Conservation (phyloP, 2,329 filamentous ascomycete genomes). For the Colletotrichum acutatum region DNA sequence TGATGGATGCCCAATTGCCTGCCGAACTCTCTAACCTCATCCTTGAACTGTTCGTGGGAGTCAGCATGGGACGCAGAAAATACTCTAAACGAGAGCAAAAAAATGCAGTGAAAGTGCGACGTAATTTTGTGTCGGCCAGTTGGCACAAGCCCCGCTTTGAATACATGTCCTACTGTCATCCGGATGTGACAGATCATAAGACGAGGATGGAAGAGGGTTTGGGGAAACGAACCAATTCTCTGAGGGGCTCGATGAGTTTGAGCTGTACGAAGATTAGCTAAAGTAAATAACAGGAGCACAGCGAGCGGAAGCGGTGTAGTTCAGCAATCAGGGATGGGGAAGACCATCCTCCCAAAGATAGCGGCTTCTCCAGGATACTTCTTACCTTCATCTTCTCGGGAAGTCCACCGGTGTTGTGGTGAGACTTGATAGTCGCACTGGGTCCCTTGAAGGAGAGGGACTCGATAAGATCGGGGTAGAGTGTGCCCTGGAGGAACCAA, state of each 20-base stretch:
- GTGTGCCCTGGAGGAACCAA: conserved; percentile 77
- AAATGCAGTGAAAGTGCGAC: too few species aligned
- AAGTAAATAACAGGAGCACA: neutral
- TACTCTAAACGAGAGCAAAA: too few species aligned
- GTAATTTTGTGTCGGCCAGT: neutral
- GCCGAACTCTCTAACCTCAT: conserved; percentile 45
- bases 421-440: conserved; percentile 60
- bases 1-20: conserved; percentile 46
- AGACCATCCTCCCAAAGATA: too few species aligned
- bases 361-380: neutral
- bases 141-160: too few species aligned
- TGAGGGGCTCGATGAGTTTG: conserved; percentile 37
- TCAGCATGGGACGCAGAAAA: neutral
- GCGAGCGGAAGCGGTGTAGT: too few species aligned
- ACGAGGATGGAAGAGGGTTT: too few species aligned
- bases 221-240: conserved; percentile 15
- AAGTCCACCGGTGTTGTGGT: conserved; percentile 58
- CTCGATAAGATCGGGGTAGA: conserved; percentile 39
- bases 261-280: conserved; percentile 31
- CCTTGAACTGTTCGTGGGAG: conserved; percentile 14
- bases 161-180: too few species aligned
- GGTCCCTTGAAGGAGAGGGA: conserved; percentile 7
- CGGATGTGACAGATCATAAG: too few species aligned
- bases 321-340: too few species aligned
- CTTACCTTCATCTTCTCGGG: conserved; percentile 43